Base-by-base conservation (phyloP, 495 filamentous ascomycete species). In the Hypoxylon perforatum region DNA sequence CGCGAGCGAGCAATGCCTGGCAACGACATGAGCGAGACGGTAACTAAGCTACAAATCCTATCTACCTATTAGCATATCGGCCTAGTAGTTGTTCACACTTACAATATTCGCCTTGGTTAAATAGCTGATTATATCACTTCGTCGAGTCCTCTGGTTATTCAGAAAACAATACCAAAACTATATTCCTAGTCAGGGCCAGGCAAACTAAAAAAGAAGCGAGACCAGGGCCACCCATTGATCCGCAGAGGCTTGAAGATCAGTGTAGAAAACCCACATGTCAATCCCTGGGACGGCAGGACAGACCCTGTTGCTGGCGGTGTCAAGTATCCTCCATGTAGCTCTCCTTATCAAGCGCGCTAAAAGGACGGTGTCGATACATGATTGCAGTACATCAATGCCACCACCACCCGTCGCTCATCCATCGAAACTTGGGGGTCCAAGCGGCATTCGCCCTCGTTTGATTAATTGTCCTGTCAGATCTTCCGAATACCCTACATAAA, bases 401-500 rank as follows among this genome's bases (percentile, higher is more conserved):
- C 45, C 22, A 28, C 28, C 12, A 44, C 41, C 25, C 8, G 8
- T 8, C 12, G 19, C 41, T 8, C 8, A 28, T 8, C 25, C 8
- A 28, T 28, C 25, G 25, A 28, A 28, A 28, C 25, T 8, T 8
- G 8, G 25, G 8, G 25, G 25, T 28, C 25, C 25, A 28, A 28
- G 25, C 25, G 25, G 25, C 3, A 28, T 28, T 28, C 41, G 4
- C 44, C 44, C 3, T 18, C 19, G 4, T 15, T 47, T 23, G 30
- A 33, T 21, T 47, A 11, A 23, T 17, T 33, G 22, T 28, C 52
- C 61, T 45, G 48, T 63, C 52, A 63, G 35, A 51, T 57, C 52
- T 44, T 39, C 25, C 52, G 22, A 35, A 49, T 51, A 17, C 25
- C 52, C 15, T 51, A 47, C 41, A 50, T 59, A 38, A 28, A 42